phyloP scores from a whole-genome alignment of 345 rosid genomes.

The Aquilaria yunnanensis region DNA sequence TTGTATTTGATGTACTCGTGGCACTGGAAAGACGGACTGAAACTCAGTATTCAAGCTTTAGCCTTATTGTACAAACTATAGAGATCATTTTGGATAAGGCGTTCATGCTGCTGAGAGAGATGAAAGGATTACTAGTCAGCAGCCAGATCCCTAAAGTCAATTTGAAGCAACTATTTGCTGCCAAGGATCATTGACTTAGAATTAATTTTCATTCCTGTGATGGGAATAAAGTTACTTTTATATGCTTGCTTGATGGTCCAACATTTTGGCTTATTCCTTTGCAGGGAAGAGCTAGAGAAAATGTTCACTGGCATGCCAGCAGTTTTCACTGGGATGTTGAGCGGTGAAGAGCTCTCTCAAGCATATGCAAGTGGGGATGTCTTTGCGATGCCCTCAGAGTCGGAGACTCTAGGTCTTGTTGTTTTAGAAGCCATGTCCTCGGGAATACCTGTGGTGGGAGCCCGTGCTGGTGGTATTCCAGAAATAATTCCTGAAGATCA shows the following conservation, averaged over 20 bases:
- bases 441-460: conserved; percentile 87
- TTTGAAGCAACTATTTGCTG: too few species aligned
- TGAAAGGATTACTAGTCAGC: too few species aligned
- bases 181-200: too few species aligned
- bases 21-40: too few species aligned
- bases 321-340: conserved; percentile 87
- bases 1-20: too few species aligned
- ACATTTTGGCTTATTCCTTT: conserved; percentile 8
- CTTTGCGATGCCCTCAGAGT: conserved; percentile 94
- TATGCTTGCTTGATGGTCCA: neutral
- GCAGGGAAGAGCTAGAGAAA: conserved; percentile 84
- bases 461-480: conserved; percentile 91
- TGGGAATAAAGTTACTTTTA: too few species aligned
- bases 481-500: conserved; percentile 89
- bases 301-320: conserved; percentile 82
- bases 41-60: too few species aligned
- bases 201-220: too few species aligned
- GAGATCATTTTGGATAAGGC: too few species aligned
- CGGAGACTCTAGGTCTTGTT: conserved; percentile 93
- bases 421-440: conserved; percentile 99
- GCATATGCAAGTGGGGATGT: conserved; percentile 98
- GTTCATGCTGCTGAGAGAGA: too few species aligned
- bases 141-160: too few species aligned
- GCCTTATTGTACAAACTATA: too few species aligned
- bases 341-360: conserved; percentile 89